Evolutionary conservation across 169 alveolate species (phyloP), one percentile per base, ranked within the genome.

Genomic region (Eimeria necatrix): DNA sequence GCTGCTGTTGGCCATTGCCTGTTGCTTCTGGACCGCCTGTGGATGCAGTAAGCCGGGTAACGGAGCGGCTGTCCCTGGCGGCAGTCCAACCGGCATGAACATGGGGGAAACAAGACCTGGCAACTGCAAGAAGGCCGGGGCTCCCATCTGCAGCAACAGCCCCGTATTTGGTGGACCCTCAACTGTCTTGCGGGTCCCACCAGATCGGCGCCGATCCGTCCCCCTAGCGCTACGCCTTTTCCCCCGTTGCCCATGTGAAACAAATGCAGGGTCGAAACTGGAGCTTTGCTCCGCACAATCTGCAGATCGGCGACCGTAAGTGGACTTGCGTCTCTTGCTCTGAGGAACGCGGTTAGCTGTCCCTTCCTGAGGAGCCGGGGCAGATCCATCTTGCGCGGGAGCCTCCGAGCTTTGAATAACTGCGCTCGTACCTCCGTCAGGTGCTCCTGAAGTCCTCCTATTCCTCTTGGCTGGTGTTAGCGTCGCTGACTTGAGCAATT

Each of bases 21-120:
- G 91, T 14, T 64, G 92, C 61, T 76, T 56, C 89, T 51, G 64
- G 20, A 56, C 89, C 64, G 26, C 91, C 78, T 49, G 95, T 53
- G 86, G 94, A 88, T 68, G 94, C 49, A 88, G 73, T 10, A 70
- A 53, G 46, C 91, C 91, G 14, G 85, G 76, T 74, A 41, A 80
- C 18, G 76, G 89, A 8, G 80, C 94, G 32, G 81, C 93, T 32
- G 89, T 59, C 78, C 76, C 94, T 26, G 88, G 89, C 26, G 94
- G 59, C 74, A 76, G 3, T 18, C 74, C 89, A 46, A 60, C 86
- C 16, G 95, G 95, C 84, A 91, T 60, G 85, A 91, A 91, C 95
- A 91, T 91, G n/a, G 91, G 95, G 14, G 95, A 91, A 48, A 91
- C 95, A 49, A 91, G 88, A 20, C 95, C 95, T 18, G 95, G 95